Evolutionary conservation across 495 filamentous ascomycete species (phyloP), one percentile per base, ranked within the genome.

Genomic region (Polyplosphaeria fusca): DNA sequence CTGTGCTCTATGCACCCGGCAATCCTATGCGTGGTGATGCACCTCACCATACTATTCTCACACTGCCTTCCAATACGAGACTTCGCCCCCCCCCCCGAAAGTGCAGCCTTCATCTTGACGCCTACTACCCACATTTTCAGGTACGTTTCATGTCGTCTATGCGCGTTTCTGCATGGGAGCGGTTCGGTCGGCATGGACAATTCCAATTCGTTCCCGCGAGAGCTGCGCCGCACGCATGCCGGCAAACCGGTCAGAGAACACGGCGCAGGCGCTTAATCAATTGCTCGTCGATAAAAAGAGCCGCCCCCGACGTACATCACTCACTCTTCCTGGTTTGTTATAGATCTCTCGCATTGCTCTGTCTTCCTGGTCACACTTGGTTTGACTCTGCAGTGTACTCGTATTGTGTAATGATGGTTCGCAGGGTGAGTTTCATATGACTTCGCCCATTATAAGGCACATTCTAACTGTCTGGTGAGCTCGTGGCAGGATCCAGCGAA

Each of bases 151-250:
- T 7, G 7, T 7, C 30, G 7, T 7, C 30, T 35, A 7, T 35
- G 30, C 14, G 30, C 14, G 30, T 35, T 35, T 35, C 30, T 14
- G 14, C 30, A 35, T 7, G 30, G 7, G 7, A 7, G 14, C 14
- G 30, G 7, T 7, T 7, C 14, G 30, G 7, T 14, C 14, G 30
- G 7, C 7, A 35, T 35, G 14, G 7, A 7, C 30, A 35, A 7
- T 35, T 24, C 5, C 38, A 18, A 49, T 49, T 49, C 27, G 46
- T 19, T 22, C 2, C 18, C 14, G 2, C 46, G 16, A 20, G 14
- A 13, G 27, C 46, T 49, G 46, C 38, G 46, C 46, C 46, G 46
- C 46, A 49, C 16, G 5, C 46, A 2, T 49, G 46, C 46, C n/a
- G n/a, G 5, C 3, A 37, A 9, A 16, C 26, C 12, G 4, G 47